phyloP scores from a whole-genome alignment of 495 filamentous ascomycete species.

The Cercophora newfieldiana region DNA sequence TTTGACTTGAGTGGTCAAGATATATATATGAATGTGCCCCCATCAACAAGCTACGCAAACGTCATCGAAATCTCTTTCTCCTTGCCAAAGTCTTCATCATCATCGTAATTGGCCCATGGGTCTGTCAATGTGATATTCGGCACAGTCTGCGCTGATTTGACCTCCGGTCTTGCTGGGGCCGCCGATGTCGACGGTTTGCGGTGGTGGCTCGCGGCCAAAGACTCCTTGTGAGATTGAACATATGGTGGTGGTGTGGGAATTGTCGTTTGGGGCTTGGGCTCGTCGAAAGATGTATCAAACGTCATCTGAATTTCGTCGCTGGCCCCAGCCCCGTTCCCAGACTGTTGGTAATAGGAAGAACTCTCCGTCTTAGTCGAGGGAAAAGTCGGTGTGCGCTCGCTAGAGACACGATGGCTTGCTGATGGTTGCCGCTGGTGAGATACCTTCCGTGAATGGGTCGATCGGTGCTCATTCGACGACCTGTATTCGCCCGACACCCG shows the following conservation, averaged over 20 bases:
- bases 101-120: slow-evolving; percentile 81
- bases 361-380: slow-evolving; percentile 15
- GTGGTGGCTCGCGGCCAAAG: slow-evolving; percentile 16
- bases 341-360: neutral
- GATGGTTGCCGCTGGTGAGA: slow-evolving; percentile 17
- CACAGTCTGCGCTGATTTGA: slow-evolving; percentile 41
- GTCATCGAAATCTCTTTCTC: slow-evolving; percentile 75
- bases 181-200: slow-evolving; percentile 12
- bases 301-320: slow-evolving; percentile 63
- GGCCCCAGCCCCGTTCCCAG: slow-evolving; percentile 22
- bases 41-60: slow-evolving; percentile 55
- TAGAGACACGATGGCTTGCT: slow-evolving; percentile 3
- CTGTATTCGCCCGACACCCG: slow-evolving; percentile 33
- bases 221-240: slow-evolving; percentile 15
- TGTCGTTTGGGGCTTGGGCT: slow-evolving; percentile 35
- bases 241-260: slow-evolving; percentile 44
- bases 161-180: slow-evolving; percentile 42
- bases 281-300: slow-evolving; percentile 64
- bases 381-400: slow-evolving; percentile 29
- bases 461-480: slow-evolving; percentile 27
- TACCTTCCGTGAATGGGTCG: neutral
- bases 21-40: no score
- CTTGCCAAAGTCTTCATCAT: slow-evolving; percentile 70
- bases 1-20: no score
- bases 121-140: slow-evolving; percentile 60